These are phyloP conservation scores for Saururus chinensis DNA, from an alignment of 164 flowering plant genomes.

Conservation along the genomic window DNA sequence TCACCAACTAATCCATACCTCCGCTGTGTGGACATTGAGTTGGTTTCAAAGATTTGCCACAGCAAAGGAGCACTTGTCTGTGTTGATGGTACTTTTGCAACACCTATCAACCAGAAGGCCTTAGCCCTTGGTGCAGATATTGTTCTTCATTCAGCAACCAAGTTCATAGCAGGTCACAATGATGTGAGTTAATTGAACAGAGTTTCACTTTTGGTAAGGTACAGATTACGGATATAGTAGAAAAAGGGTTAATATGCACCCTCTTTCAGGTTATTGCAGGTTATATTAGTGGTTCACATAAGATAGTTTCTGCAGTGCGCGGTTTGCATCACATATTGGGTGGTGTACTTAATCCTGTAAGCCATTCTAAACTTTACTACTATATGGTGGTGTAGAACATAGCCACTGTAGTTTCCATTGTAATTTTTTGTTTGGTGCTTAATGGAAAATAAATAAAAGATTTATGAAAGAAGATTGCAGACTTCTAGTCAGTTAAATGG, in stretches of 20 bases:
- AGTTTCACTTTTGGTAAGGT: slow-evolving; percentile 1
- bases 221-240: neutral
- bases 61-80: slow-evolving; percentile 76
- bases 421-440: too few species aligned
- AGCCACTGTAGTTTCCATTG: neutral
- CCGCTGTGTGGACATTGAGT: slow-evolving; percentile 79
- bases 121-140: slow-evolving; percentile 93
- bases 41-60: slow-evolving; percentile 89
- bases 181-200: slow-evolving; percentile 37
- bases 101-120: slow-evolving; percentile 93
- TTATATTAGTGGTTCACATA: slow-evolving; percentile 72
- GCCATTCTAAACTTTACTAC: slow-evolving; percentile 5
- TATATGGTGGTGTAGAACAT: too few species aligned
- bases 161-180: slow-evolving; percentile 83
- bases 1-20: slow-evolving; percentile 97
- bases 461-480: too few species aligned
- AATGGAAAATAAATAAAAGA: neutral
- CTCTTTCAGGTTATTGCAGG: slow-evolving; percentile 77
- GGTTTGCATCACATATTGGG: slow-evolving; percentile 83
- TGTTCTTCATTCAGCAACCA: slow-evolving; percentile 90
- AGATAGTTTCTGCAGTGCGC: slow-evolving; percentile 54
- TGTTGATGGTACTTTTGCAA: slow-evolving; percentile 93
- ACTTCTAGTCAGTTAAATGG: neutral
- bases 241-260: neutral
- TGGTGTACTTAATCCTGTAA: slow-evolving; percentile 85